A percentile compares a stretch with the other conserved stretches of the same genome.
phyloP scores from a whole-genome alignment of 305 asterid genomes.

The Coffea humblotiana region DNA sequence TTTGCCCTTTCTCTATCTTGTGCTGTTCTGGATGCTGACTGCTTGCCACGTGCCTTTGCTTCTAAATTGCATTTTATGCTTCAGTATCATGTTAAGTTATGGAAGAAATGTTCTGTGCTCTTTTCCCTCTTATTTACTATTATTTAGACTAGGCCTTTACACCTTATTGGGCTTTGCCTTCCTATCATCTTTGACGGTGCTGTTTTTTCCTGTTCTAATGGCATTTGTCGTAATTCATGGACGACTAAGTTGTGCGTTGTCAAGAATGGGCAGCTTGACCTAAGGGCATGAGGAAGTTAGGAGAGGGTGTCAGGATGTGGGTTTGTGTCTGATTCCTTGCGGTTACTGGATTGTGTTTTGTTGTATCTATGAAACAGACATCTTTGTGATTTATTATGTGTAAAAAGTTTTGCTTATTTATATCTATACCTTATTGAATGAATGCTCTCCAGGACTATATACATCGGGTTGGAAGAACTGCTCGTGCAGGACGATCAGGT shows the following conservation, averaged over 20 bases:
- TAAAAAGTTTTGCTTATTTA: neutral
- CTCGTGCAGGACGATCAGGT: conserved; percentile 95
- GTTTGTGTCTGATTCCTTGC: neutral
- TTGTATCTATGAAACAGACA: neutral
- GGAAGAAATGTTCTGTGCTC: no score
- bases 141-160: neutral
- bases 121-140: no score
- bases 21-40: neutral
- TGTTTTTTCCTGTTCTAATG: neutral
- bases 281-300: neutral
- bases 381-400: neutral
- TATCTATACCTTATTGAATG: conserved; percentile 5
- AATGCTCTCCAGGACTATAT: conserved; percentile 71
- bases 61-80: neutral
- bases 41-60: neutral
- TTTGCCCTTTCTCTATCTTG: neutral
- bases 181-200: neutral
- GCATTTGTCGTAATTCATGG: neutral
- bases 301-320: neutral
- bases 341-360: neutral
- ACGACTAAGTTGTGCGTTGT: no score
- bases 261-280: neutral
- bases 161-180: neutral
- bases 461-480: conserved; percentile 97
- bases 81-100: neutral